These are phyloP conservation scores for Zychaea mexicana DNA, from an alignment of 371 early-diverging fungal species.

Conservation along the genomic window DNA sequence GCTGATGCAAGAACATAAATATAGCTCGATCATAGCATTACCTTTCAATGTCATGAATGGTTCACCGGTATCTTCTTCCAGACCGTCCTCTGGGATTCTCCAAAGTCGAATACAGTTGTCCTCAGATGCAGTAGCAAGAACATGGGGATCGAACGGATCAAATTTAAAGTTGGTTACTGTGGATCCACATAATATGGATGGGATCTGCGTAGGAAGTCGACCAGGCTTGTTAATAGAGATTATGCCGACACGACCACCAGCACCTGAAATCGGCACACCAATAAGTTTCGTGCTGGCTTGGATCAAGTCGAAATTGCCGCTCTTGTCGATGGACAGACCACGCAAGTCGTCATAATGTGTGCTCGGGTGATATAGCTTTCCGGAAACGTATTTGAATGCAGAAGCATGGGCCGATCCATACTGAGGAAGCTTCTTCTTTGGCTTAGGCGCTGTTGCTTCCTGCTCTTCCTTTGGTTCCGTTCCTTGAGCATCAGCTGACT, in stretches of 20 bases:
- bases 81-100: conserved; percentile 66
- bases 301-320: conserved; percentile 68
- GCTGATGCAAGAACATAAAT: neutral
- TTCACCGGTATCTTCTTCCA: conserved; percentile 41
- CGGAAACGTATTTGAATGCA: conserved; percentile 69
- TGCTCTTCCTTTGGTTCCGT: neutral
- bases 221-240: conserved; percentile 66
- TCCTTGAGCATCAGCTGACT: too few species aligned
- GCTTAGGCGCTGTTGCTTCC: neutral
- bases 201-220: conserved; percentile 67
- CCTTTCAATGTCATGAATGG: conserved; percentile 20
- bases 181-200: conserved; percentile 59
- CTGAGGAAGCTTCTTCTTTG: conserved; percentile 22
- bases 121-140: conserved; percentile 66
- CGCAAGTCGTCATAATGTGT: conserved; percentile 68
- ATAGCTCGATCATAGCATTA: neutral
- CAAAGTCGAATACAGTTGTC: conserved; percentile 78
- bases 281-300: conserved; percentile 63
- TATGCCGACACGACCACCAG: conserved; percentile 82
- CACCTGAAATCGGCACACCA: conserved; percentile 73
- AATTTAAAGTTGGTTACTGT: conserved; percentile 64
- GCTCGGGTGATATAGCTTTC: conserved; percentile 63
- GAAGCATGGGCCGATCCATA: conserved; percentile 36
- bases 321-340: conserved; percentile 62
- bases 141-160: conserved; percentile 68